Percentiles rank a stretch among this genome's conserved stretches.
Conservation (phyloP, 2,329 filamentous ascomycete species). For the Clonostachys chloroleuca region DNA sequence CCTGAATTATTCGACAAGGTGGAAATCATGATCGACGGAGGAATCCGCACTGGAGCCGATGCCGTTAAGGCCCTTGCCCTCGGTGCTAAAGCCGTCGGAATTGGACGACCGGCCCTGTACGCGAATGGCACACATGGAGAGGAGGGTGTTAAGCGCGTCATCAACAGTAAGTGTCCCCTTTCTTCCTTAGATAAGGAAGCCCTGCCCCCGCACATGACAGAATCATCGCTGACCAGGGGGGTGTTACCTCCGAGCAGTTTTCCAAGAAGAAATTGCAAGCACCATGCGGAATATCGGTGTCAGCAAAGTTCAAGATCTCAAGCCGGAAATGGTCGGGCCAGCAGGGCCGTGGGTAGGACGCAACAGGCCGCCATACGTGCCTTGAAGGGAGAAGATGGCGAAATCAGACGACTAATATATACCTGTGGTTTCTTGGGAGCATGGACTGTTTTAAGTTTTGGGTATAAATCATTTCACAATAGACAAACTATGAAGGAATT, state of each 20-base stretch:
- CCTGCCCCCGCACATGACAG: no score
- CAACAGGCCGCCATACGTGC: slow-evolving; percentile 3
- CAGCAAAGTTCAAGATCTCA: slow-evolving; percentile 2
- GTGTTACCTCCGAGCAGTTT: background rate
- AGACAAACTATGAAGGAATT: no score
- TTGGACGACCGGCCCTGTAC: slow-evolving; percentile 29
- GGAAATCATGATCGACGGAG: slow-evolving; percentile 22
- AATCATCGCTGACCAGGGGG: background rate
- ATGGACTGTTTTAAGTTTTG: no score
- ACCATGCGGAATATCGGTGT: slow-evolving; percentile 6
- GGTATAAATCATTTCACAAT: no score
- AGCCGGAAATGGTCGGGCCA: slow-evolving; percentile 5
- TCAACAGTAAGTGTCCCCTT: slow-evolving; percentile 7
- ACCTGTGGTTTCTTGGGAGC: no score
- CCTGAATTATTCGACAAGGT: slow-evolving; percentile 16
- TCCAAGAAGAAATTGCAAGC: slow-evolving; percentile 4
- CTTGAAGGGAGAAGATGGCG: no score
- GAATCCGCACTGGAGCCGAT: slow-evolving; percentile 20
- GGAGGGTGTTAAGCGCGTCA: slow-evolving; percentile 31
- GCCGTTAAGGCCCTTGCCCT: slow-evolving; percentile 19
- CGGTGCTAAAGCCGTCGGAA: background rate
- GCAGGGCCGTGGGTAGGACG: slow-evolving; percentile 3
- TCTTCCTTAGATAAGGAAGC: background rate
- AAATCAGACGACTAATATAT: no score
- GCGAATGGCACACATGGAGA: slow-evolving; percentile 35